Evolutionary conservation across 441 rosid genomes (phyloP).

Genomic region (Gossypium davidsonii): DNA sequence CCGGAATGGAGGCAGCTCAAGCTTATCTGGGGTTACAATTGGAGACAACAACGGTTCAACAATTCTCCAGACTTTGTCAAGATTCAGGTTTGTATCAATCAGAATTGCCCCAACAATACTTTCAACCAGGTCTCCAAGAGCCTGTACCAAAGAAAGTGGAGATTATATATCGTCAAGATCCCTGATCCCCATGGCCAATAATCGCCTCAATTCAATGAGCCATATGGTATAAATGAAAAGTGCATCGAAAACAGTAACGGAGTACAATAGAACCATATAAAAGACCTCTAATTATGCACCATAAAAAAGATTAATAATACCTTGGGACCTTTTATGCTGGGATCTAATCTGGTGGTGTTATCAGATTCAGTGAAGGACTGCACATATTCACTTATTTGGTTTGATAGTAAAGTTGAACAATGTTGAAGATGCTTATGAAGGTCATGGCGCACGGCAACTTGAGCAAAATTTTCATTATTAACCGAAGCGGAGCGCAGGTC

Average conservation of each 20-base stretch:
- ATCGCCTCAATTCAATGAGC: not conserved
- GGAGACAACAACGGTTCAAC: constrained; percentile 77
- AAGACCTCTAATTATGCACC: not conserved
- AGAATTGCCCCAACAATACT: constrained; percentile 85
- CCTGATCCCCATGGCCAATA: not conserved
- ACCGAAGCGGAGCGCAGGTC: constrained; percentile 90
- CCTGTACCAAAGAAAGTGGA: constrained; percentile 37
- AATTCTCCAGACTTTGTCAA: constrained; percentile 75
- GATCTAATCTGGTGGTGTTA: constrained; percentile 32
- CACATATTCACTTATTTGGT: constrained; percentile 56
- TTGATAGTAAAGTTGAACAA: constrained; percentile 36
- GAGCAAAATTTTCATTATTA: constrained; percentile 79
- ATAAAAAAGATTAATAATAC: constrained; percentile 20
- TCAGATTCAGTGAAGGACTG: constrained; percentile 36
- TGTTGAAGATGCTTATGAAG: constrained; percentile 64
- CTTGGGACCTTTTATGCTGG: constrained; percentile 69
- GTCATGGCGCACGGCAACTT: constrained; percentile 51
- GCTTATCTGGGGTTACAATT: constrained; percentile 74
- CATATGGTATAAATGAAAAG: not conserved
- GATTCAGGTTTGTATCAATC: constrained; percentile 60
- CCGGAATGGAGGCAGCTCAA: constrained; percentile 73
- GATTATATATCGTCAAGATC: not conserved
- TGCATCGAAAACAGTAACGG: not conserved
- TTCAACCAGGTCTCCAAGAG: constrained; percentile 90
- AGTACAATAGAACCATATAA: not conserved